Evolutionary conservation across 441 rosid species (phyloP), one percentile per base, ranked within the genome.

Genomic region (Isatis lusitanica): DNA sequence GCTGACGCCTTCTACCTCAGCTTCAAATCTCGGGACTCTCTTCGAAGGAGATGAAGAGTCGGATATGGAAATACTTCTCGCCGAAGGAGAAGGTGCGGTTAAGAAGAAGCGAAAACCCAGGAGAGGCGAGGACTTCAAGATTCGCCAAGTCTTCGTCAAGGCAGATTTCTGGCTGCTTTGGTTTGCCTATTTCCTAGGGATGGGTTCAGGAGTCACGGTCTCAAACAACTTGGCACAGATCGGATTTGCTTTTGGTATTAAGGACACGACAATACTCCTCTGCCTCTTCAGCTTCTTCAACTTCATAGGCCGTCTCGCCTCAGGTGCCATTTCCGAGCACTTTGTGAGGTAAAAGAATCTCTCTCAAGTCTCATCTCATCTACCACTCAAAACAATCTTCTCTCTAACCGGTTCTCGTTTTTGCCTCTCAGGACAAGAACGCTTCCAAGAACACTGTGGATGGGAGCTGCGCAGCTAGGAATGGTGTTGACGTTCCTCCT

Each of bases 141-240:
- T 93, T 71, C 77, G 65, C 36, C 92, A 95, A 82, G 98, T 90
- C 67, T 79, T 91, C 55, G 68, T 89, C 61, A 92, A 92, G 86
- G 96, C 97, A 43, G 97, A 94, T 79, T 94, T 89, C 79, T 94
- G 98, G 98, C 96, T 94, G 66, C 97, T 95, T 50, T 93, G 98
- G 98, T 66, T 82, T 55, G 84, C 80, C 13, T 93, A 85, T 78
- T 95, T 95, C 82, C 87, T 91, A 1, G 99, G 98, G 46, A 90
- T 86, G 59, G 99, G 98, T 78, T 78, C 98, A 63, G 99, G 99
- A 30, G 85, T 91, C 44, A 93, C 99, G 0, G 84, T 93, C 77
- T 88, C 91, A 36, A 95, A 95, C 82, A 93, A 95, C 84, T 87
- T 95, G 86, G 93, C 99, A 40, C 99, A 95, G 84, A 87, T 95